Evolutionary conservation across 1,139 yeast species (phyloP), one percentile per base, ranked within the genome.

Genomic region (Nakaseomyces bracarensis): DNA sequence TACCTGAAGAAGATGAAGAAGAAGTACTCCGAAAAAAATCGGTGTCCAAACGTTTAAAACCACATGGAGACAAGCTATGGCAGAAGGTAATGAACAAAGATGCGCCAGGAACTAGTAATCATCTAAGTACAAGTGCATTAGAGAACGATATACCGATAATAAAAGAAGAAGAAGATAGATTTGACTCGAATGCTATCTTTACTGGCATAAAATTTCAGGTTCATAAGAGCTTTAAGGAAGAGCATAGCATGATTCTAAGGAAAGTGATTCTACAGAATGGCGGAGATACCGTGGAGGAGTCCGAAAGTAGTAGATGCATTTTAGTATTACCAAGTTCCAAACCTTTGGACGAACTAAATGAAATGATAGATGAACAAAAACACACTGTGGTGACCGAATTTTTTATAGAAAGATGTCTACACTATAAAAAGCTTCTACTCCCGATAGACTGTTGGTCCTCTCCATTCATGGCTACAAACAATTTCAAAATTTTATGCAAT

Each of bases 341-440:
- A 2, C 49, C 60, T 4, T 11, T 46, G 4, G 50, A 53, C 16
- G 38, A 43, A n/a, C 16, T 47, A 7, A 19, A 36, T 10, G 13
- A 39, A 7, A 26, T 13, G 3, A 6, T 18, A 11, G 18, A 15
- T 8, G 13, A 8, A 2, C 18, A 40, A 10, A 10, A 34, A 11
- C 19, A 29, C 10, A 20, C 36, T 8, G 11, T 47, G 2, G 74
- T 77, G 2, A 82, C 95, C 1, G 96, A 89, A 61, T 86, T 95
- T 89, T 81, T 83, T 52, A 65, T 89, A 21, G 97, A 89, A 60
- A 63, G 96, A 46, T 74, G 85, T 25, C 66, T 87, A 25, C 81
- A 73, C 59, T 81, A 82, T 53, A 72, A 74, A 36, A 63, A 64
- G 40, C 55, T 80, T 3, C 62, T 67, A 10, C 52, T 38, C 9